Base-by-base conservation (phyloP, 805 yeast species). In the Schizosaccharomyces cryophilus region DNA sequence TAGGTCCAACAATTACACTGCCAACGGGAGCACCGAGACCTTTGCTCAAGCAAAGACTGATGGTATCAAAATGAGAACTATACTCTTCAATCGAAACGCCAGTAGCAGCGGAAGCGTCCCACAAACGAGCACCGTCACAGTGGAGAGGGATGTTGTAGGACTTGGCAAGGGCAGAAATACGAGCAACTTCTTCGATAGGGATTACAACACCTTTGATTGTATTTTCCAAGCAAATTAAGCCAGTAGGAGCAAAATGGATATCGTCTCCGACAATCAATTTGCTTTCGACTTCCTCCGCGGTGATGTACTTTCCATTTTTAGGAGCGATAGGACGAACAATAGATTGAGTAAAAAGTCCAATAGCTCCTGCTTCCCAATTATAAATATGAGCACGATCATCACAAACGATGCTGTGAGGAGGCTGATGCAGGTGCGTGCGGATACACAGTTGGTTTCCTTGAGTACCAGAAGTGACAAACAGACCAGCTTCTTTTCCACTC, bases 11-110 rank as follows among this genome's bases (percentile, higher is more conserved):
- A 55, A 89, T 75, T 4, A 88, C 80, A 17, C 95, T 84, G 6
- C 96, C 96, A 67, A 89, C 82, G 62, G 96, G 96, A 0, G 96
- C 96, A 63, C 95, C 95, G 67, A 88, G 75, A 5, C 94, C 83
- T 71, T 89, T 89, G 60, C 95, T 87, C 60, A 89, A 72, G 71
- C 96, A 89, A 60, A 89, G 77, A 17, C 95, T 86, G 59, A 89
- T 85, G n/a, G 55, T 21, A 35, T 59, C 61, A 40, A 59, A 42
- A 29, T 42, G 26, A 24, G 61, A 59, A 21, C 61, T n/a, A 38
- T 59, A 59, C n/a, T 40, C 38, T 19, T 40, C 31, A 26, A 45
- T 45, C 93, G 87, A 73, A 45, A 85, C 75, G 30, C 85, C 87
- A 9, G 87, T 80, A 31, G 78, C 89, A 13, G 78, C 84, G 51